Conservation (phyloP, 2,329 filamentous ascomycete species). For the Cytospora chrysosperma region DNA sequence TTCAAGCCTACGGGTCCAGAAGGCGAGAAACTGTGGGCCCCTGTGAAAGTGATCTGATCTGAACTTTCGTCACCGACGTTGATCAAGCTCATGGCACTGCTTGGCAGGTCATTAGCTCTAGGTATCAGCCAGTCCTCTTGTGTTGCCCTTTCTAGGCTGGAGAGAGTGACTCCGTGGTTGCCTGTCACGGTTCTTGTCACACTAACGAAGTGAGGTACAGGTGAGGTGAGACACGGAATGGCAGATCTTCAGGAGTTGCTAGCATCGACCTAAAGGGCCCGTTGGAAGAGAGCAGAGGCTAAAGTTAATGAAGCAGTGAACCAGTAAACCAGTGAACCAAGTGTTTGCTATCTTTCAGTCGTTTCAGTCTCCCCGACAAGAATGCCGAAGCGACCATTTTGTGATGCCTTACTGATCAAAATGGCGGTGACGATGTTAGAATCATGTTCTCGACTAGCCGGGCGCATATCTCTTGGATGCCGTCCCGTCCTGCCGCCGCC, state of each 20-base stretch:
- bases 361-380: background rate
- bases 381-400: background rate
- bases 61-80: background rate
- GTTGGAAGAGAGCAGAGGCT: background rate
- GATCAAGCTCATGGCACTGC: background rate
- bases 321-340: background rate
- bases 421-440: conserved; percentile 16
- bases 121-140: background rate
- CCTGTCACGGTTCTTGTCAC: background rate
- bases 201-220: no score
- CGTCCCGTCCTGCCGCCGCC: background rate
- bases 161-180: background rate
- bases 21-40: background rate
- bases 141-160: background rate
- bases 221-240: background rate
- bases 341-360: background rate
- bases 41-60: background rate
- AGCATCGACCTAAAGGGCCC: background rate
- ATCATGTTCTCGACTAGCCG: conserved; percentile 6
- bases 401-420: conserved; percentile 5
- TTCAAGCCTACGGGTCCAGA: background rate
- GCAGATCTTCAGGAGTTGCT: background rate
- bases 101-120: background rate
- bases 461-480: conserved; percentile 1
- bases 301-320: background rate